phyloP scores from a whole-genome alignment of 768 basidiomycete genomes.

The Boletus subparvulus region DNA sequence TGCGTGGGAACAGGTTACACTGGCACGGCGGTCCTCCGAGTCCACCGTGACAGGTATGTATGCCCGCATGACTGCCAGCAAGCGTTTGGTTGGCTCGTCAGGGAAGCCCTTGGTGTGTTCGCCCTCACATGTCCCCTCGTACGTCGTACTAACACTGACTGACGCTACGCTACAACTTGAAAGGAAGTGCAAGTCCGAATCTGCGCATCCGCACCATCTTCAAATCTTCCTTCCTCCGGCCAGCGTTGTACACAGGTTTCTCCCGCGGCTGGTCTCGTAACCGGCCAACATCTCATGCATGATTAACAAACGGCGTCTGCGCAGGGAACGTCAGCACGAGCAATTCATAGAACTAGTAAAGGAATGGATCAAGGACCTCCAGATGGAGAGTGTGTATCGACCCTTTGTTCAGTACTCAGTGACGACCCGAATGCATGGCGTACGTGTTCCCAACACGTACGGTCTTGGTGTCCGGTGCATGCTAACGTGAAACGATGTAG shows the following conservation, averaged over 20 bases:
- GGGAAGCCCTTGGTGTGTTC: slow-evolving; percentile 53
- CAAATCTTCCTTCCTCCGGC: slow-evolving; percentile 68
- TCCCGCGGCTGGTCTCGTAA: slow-evolving; percentile 81
- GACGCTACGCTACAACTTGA: slow-evolving; percentile 37
- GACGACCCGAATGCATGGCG: slow-evolving; percentile 19
- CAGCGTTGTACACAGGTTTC: slow-evolving; percentile 57
- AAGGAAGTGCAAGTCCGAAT: slow-evolving; percentile 52
- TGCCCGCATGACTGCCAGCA: too few species aligned
- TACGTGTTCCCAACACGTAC: slow-evolving; percentile 7
- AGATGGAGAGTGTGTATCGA: slow-evolving; percentile 7
- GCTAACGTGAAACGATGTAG: slow-evolving; percentile 29
- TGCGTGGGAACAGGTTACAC: too few species aligned
- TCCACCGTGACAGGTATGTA: too few species aligned
- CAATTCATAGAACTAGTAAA: slow-evolving; percentile 32
- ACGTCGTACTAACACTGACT: not conserved
- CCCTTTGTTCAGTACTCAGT: slow-evolving; percentile 36
- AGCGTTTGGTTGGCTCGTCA: too few species aligned
- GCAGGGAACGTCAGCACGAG: slow-evolving; percentile 46
- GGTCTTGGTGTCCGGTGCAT: not conserved
- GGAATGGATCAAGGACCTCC: slow-evolving; percentile 37
- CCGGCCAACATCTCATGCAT: slow-evolving; percentile 70
- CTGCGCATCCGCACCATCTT: slow-evolving; percentile 63
- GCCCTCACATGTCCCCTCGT: not conserved
- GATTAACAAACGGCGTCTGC: slow-evolving; percentile 50
- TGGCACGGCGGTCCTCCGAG: too few species aligned